Conservation (phyloP, 768 basidiomycete genomes). For the Udeniomyces megalosporus region DNA sequence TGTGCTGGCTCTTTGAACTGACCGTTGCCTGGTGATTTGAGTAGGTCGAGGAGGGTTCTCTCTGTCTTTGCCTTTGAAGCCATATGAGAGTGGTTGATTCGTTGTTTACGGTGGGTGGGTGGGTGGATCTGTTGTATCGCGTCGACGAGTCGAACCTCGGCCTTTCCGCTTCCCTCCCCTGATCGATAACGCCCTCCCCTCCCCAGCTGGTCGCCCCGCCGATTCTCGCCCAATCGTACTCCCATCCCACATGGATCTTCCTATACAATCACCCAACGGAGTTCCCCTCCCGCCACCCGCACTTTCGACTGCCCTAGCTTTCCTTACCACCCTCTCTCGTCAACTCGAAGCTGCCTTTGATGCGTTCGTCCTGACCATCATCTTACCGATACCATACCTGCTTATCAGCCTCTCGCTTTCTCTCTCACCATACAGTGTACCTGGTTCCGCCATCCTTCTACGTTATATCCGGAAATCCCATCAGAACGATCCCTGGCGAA, state of each 20-base stretch:
- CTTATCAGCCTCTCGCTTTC: background rate
- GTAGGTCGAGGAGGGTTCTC: slow-evolving; percentile 1
- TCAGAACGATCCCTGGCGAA: slow-evolving; percentile 86
- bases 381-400: no score
- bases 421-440: slow-evolving; percentile 18
- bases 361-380: background rate
- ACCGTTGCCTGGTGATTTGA: slow-evolving; percentile 12
- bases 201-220: no score
- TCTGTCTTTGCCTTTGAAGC: slow-evolving; percentile 5
- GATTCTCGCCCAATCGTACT: background rate
- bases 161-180: background rate
- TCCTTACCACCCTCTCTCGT: background rate
- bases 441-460: slow-evolving; percentile 34
- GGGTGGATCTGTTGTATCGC: background rate
- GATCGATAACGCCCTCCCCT: no score
- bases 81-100: background rate
- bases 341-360: slow-evolving; percentile 2
- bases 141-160: background rate
- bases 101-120: no score
- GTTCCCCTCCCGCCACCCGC: background rate
- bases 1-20: background rate
- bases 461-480: slow-evolving; percentile 91
- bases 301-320: background rate
- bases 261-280: background rate
- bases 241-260: background rate